Conservation (phyloP, 208 protist genomes). For the Trichomonas gallinae region DNA sequence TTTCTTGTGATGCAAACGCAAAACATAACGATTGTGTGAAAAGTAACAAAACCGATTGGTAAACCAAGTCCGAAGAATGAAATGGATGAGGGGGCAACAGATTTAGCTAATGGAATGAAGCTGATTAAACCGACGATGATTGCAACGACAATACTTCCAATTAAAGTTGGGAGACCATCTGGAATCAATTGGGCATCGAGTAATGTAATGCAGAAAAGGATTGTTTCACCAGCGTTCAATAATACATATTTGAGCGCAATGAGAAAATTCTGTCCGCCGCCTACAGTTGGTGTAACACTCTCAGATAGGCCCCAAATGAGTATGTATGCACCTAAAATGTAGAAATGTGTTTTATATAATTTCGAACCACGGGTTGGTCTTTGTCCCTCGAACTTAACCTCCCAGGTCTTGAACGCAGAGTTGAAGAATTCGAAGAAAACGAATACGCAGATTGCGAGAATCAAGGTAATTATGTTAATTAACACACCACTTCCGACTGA, state of each 20-base stretch:
- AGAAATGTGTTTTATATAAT: background rate
- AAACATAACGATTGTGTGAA: background rate
- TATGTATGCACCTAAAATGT: background rate
- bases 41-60: background rate
- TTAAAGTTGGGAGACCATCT: background rate
- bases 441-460: background rate
- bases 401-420: background rate
- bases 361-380: background rate
- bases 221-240: background rate
- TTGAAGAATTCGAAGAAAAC: background rate
- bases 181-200: background rate
- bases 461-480: background rate
- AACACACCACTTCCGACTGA: background rate
- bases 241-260: background rate
- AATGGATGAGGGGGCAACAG: background rate
- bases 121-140: background rate
- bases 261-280: background rate
- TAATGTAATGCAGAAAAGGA: background rate
- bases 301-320: background rate
- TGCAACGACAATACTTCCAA: background rate
- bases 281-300: background rate
- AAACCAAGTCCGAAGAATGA: background rate
- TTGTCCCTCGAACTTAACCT: background rate
- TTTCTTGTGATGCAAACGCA: background rate
- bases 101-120: background rate